A percentile compares a stretch with the other conserved stretches of the same genome.
phyloP scores from a whole-genome alignment of 2,329 filamentous ascomycete species.

The Cercospora sesami region DNA sequence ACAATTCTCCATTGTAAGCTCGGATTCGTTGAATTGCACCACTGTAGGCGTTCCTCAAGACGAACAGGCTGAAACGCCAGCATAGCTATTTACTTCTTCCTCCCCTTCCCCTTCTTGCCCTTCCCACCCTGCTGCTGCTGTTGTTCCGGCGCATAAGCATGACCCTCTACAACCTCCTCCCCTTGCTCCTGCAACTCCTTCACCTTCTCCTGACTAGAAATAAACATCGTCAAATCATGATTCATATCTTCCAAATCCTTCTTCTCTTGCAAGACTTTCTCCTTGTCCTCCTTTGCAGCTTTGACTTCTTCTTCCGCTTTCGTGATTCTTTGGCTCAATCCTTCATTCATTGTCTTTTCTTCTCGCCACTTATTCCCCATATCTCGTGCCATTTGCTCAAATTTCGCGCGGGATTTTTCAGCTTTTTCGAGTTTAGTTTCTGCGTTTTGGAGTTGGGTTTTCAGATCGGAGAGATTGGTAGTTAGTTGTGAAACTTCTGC shows the following conservation, averaged over 20 bases:
- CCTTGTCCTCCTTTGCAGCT: constrained; percentile 53
- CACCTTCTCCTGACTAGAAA: constrained; percentile 78
- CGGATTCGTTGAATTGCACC: background rate
- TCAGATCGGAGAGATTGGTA: constrained; percentile 51
- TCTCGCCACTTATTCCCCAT: constrained; percentile 77
- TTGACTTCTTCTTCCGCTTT: constrained; percentile 62
- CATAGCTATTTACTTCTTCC: background rate
- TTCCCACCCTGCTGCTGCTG: constrained; percentile 32
- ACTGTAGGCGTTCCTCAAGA: background rate
- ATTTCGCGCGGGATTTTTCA: constrained; percentile 67
- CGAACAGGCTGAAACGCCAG: background rate
- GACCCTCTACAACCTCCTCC: constrained; percentile 70
- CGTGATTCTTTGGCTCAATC: constrained; percentile 77
- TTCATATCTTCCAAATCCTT: constrained; percentile 81
- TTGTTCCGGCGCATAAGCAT: constrained; percentile 45
- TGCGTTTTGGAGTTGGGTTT: constrained; percentile 63
- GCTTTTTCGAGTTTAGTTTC: constrained; percentile 73
- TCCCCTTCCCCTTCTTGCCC: constrained; percentile 47
- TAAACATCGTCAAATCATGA: constrained; percentile 82
- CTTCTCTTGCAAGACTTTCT: constrained; percentile 54
- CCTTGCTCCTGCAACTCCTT: constrained; percentile 60
- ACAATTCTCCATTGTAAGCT: no score
- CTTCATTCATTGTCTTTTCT: constrained; percentile 81
- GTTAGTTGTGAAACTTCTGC: constrained; percentile 57
- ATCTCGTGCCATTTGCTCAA: constrained; percentile 71